phyloP scores from a whole-genome alignment of 2,329 filamentous ascomycete genomes.

The Verruconis gallopava region DNA sequence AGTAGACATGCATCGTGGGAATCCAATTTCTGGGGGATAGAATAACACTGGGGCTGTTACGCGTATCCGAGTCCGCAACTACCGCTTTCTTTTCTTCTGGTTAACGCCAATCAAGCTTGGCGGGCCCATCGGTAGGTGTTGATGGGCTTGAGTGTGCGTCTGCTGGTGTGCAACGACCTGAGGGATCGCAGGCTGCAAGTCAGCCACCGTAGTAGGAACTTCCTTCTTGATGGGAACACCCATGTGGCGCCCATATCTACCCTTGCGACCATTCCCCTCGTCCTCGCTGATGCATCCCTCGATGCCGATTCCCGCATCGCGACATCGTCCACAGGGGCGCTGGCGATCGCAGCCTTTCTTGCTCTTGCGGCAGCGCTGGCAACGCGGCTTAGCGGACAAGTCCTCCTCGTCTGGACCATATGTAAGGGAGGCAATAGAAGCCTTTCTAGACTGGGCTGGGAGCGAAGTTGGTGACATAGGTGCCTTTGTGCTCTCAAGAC shows the following conservation, averaged over 20 bases:
- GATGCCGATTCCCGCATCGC: slow-evolving; percentile 83
- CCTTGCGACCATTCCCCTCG: slow-evolving; percentile 92
- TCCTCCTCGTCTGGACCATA: slow-evolving; percentile 70
- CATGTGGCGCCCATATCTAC: slow-evolving; percentile 67
- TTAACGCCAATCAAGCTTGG: slow-evolving; percentile 6
- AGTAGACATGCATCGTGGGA: too few species aligned
- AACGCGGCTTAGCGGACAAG: slow-evolving; percentile 87
- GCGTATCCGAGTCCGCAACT: too few species aligned
- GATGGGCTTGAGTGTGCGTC: not conserved
- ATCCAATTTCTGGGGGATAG: too few species aligned
- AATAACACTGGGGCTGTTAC: too few species aligned
- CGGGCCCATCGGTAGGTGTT: slow-evolving; percentile 8
- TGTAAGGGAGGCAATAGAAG: slow-evolving; percentile 56
- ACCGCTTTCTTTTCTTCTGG: slow-evolving; percentile 55
- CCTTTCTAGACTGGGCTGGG: slow-evolving; percentile 58
- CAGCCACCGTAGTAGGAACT: slow-evolving; percentile 19
- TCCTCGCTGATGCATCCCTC: slow-evolving; percentile 97
- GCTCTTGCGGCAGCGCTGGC: slow-evolving; percentile 96
- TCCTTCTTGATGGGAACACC: slow-evolving; percentile 52
- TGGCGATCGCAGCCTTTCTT: slow-evolving; percentile 99
- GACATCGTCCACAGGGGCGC: slow-evolving; percentile 86
- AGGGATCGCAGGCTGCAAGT: not conserved
- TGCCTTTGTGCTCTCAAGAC: slow-evolving; percentile 31
- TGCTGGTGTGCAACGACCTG: not conserved
- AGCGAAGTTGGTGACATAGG: slow-evolving; percentile 48